phyloP scores from a whole-genome alignment of 2,329 filamentous ascomycete genomes.

The Exserohilum turcica region DNA sequence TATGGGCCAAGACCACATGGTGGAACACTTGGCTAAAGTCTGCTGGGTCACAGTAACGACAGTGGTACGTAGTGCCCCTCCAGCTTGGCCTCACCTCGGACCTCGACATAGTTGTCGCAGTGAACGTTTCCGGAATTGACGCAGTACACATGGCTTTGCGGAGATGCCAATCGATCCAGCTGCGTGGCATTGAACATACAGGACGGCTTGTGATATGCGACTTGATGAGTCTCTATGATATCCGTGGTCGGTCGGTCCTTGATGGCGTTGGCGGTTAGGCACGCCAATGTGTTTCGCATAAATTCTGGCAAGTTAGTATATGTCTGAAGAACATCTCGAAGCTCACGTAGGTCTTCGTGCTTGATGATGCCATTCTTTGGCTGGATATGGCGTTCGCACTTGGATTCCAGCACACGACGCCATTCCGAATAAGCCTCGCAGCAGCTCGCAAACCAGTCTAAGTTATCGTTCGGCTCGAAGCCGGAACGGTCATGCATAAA shows the following conservation, averaged over 20 bases:
- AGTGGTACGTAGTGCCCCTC: conserved; percentile 22
- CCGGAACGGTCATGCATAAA: not conserved
- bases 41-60: conserved; percentile 17
- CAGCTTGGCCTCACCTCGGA: conserved; percentile 23
- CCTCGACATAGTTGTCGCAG: conserved; percentile 25
- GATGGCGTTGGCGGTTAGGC: not conserved
- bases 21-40: conserved; percentile 24
- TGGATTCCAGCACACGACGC: conserved; percentile 6
- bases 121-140: conserved; percentile 6
- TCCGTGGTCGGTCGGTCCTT: not conserved
- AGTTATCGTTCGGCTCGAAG: conserved; percentile 5
- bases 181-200: conserved; percentile 28
- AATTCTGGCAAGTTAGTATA: conserved; percentile 6
- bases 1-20: conserved; percentile 20
- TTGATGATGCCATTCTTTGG: not conserved
- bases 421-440: conserved; percentile 16
- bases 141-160: not conserved
- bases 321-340: conserved; percentile 10
- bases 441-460: conserved; percentile 16
- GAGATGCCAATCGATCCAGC: conserved; percentile 17
- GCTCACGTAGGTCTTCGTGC: not conserved
- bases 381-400: conserved; percentile 5
- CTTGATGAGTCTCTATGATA: conserved; percentile 5
- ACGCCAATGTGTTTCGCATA: conserved; percentile 9
- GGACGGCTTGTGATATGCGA: conserved; percentile 23